phyloP scores from a whole-genome alignment of 2,329 filamentous ascomycete genomes.

The Dryadomyces quercivorus region DNA sequence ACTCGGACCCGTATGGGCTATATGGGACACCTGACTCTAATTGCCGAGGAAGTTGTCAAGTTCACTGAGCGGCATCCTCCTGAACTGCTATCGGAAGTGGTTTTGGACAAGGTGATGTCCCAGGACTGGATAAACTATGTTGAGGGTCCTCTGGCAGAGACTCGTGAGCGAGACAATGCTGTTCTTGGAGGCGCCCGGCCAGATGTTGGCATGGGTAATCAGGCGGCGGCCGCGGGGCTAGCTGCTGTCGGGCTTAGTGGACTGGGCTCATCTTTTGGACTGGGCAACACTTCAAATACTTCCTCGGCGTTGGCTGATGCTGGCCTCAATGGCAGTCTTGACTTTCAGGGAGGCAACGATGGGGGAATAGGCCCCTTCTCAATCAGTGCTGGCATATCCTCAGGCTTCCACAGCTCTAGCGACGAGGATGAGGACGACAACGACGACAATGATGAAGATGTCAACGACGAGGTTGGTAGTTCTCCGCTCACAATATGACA shows the following conservation, averaged over 20 bases:
- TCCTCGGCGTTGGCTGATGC: constrained; percentile 69
- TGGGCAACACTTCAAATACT: constrained; percentile 25
- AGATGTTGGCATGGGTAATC: constrained; percentile 73
- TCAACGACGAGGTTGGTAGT: constrained; percentile 52
- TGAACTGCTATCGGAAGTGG: constrained; percentile 69
- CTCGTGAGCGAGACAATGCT: constrained; percentile 92
- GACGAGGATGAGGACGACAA: constrained; percentile 88
- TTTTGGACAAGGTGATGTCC: constrained; percentile 81
- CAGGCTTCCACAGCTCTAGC: constrained; percentile 88
- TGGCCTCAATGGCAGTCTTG: constrained; percentile 65
- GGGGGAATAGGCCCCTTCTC: constrained; percentile 57
- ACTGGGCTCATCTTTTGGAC: constrained; percentile 26
- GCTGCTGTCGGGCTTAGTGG: constrained; percentile 36
- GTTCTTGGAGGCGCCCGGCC: constrained; percentile 91
- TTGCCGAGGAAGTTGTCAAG: constrained; percentile 96
- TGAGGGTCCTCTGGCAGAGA: constrained; percentile 84
- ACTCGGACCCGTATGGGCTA: constrained; percentile 90
- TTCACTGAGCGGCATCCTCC: constrained; percentile 91
- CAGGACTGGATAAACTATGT: constrained; percentile 91
- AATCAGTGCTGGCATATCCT: constrained; percentile 59
- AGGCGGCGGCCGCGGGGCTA: constrained; percentile 39
- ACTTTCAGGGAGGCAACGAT: constrained; percentile 33
- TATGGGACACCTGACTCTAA: constrained; percentile 95
- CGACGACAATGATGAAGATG: constrained; percentile 60
- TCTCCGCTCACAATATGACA: background rate